Evolutionary conservation across 1,284 basidiomycete genomes (phyloP), one percentile per base, ranked within the genome.

Genomic region (Ganoderma boninense): DNA sequence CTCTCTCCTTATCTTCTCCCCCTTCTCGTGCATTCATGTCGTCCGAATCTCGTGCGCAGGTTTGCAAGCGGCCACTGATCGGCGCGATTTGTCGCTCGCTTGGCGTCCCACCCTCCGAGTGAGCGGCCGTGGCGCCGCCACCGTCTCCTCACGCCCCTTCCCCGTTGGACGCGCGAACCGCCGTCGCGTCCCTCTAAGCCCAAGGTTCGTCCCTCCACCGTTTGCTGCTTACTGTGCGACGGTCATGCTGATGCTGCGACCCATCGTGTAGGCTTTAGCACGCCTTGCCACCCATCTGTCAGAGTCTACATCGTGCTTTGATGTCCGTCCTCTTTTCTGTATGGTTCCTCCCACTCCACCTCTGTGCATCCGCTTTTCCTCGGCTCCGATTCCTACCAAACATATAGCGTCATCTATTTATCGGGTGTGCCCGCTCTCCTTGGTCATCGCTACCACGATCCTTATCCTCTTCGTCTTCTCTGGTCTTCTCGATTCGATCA

Each of bases 21-120:
- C 46, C 49, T 26, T n/a, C 20, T 11, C 23, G 32, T 63, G 14
- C 40, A 26, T 14, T 0, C 32, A n/a, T 32, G 35, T 44, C 13
- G 23, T 26, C 13, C 54, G 18, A 16, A 18, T 16, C 43, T 4
- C 56, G 42, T 20, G 44, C 16, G 29, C 67, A 75, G 74, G 65
- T 64, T 75, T 75, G 74, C 66, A 62, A 62, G 54, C 68, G 62
- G 69, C 67, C 73, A 69, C 63, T 72, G 60, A 67, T 73, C 35
- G 65, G 64, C 5, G 23, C 67, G 0, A 40, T 69, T 0, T 73
- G 71, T 60, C 66, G 62, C 38, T 65, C 44, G 69, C 63, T 73
- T 14, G 71, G 69, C 26, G 56, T 64, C 62, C 63, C 63, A 23
- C 57, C 46, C 26, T 29, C 26, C 7, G 42, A 52, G 18, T 70